A percentile compares a stretch with the other conserved stretches of the same genome.
phyloP scores from a whole-genome alignment of 1,284 basidiomycete species.

The Cronartium quercuum region DNA sequence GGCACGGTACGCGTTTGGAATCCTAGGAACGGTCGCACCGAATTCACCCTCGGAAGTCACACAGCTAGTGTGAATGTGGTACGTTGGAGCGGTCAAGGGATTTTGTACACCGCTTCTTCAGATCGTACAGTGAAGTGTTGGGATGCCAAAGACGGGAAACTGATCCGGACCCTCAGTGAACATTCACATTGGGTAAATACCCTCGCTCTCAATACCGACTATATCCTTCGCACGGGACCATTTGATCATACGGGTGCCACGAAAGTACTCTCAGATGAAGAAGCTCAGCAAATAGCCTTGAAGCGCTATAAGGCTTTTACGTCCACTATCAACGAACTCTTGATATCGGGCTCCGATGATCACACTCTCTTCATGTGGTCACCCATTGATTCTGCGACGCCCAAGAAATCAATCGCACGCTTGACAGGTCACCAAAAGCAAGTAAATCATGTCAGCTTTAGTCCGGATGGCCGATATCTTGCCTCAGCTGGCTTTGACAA shows the following conservation, averaged over 20 bases:
- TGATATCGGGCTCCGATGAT: constrained; percentile 90
- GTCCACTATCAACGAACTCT: constrained; percentile 65
- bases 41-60: constrained; percentile 87
- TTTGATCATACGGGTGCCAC: constrained; percentile 69
- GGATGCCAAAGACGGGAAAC: constrained; percentile 68
- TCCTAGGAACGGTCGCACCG: constrained; percentile 62
- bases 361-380: constrained; percentile 87
- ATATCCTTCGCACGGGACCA: constrained; percentile 85
- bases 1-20: constrained; percentile 92
- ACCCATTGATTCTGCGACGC: constrained; percentile 51
- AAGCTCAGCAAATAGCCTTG: constrained; percentile 69
- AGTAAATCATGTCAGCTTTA: constrained; percentile 90
- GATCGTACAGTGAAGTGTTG: constrained; percentile 91
- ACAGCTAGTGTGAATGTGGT: constrained; percentile 91
- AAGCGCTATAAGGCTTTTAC: constrained; percentile 67
- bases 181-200: constrained; percentile 99
- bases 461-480: constrained; percentile 84
- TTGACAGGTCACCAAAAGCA: constrained; percentile 94
- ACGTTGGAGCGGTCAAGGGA: constrained; percentile 85
- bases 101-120: constrained; percentile 87
- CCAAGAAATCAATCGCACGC: constrained; percentile 77
- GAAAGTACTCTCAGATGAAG: constrained; percentile 67
- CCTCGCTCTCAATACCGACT: constrained; percentile 89
- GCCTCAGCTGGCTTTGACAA: constrained; percentile 90
- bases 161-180: constrained; percentile 69